Evolutionary conservation across 331 rosid species (phyloP), one percentile per base, ranked within the genome.

Genomic region (Cucumis variabilis): DNA sequence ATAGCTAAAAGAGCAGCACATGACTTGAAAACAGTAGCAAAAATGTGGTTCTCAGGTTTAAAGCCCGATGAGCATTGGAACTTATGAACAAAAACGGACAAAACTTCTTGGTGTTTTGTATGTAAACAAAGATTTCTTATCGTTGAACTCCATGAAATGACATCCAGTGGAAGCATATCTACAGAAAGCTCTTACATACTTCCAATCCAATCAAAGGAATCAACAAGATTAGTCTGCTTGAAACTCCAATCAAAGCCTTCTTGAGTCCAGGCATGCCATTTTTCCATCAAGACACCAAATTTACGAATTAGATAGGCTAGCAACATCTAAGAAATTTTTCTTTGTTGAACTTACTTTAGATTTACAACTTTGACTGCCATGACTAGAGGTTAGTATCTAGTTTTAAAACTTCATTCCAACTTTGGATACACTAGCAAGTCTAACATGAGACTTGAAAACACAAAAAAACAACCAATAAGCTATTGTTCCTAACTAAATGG

Each of bases 11-110:
- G 88, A 37, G 93, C 90, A 83, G 94, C 91, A 82, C 96, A 95
- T 37, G 96, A 91, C 87, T 96, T 96, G 84, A 96, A 92, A 88
- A 91, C 66, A 60, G 91, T 84, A 84, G 95, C 91, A 69, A 95
- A 86, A 82, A 86, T 92, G 68, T 55, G 84, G 87, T 88, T 91
- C 87, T 93, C 91, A 17, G 97, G 94, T 83, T 89, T 93, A 65
- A 89, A 87, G 63, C 88, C 94, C 51, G 75, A 83, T 8, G 76
- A 88, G 41, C 76, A 79, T 87, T 46, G 90, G 74, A 90, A 76
- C 87, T 85, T 91, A 23, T 74, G 89, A 87, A 83, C 86, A 87
- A 90, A 93, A 90, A 93, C 88, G 53, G 93, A 89, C 84, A 94
- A 88, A 11, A 90, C 92, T 86, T 96, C 97, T 15, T 75, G 55